phyloP scores from a whole-genome alignment of 305 asterid species.

The Plantago lanceolata region DNA sequence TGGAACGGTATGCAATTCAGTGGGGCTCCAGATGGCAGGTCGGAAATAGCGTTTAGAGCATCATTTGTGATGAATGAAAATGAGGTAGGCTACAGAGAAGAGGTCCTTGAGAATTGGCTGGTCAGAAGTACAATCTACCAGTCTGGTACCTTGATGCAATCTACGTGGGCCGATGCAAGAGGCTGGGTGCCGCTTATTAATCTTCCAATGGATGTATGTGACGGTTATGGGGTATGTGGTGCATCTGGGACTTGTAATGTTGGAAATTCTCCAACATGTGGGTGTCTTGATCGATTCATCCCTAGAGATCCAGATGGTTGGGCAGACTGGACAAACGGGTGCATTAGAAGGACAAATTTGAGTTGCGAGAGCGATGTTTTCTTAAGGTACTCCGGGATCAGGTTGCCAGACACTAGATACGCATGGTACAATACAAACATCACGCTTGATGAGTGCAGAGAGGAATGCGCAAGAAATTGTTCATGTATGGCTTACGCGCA shows the following conservation, averaged over 20 bases:
- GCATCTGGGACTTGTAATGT: slow-evolving; percentile 26
- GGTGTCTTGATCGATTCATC: slow-evolving; percentile 25
- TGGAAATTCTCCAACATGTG: slow-evolving; percentile 19
- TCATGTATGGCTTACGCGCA: slow-evolving; percentile 37
- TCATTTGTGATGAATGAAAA: slow-evolving; percentile 20
- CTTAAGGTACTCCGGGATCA: slow-evolving; percentile 30
- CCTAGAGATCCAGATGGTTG: slow-evolving; percentile 23
- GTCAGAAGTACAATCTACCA: slow-evolving; percentile 24
- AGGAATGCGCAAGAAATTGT: slow-evolving; percentile 30
- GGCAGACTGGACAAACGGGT: slow-evolving; percentile 29
- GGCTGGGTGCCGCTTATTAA: slow-evolving; percentile 21
- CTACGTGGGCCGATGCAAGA: slow-evolving; percentile 25
- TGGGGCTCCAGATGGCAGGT: slow-evolving; percentile 10
- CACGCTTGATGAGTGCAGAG: slow-evolving; percentile 26
- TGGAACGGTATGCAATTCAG: slow-evolving; percentile 33
- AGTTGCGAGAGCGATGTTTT: slow-evolving; percentile 29
- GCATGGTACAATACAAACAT: slow-evolving; percentile 22
- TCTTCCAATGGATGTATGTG: slow-evolving; percentile 32
- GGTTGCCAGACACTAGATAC: slow-evolving; percentile 28
- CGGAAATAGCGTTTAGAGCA: not conserved
- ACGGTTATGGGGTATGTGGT: slow-evolving; percentile 29
- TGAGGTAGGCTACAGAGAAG: slow-evolving; percentile 10
- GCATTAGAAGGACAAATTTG: slow-evolving; percentile 23
- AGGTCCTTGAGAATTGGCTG: not conserved
- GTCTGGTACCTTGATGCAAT: slow-evolving; percentile 21